Evolutionary conservation across 2,329 filamentous ascomycete genomes (phyloP).

Genomic region (Dryadomyces quercivorus): DNA sequence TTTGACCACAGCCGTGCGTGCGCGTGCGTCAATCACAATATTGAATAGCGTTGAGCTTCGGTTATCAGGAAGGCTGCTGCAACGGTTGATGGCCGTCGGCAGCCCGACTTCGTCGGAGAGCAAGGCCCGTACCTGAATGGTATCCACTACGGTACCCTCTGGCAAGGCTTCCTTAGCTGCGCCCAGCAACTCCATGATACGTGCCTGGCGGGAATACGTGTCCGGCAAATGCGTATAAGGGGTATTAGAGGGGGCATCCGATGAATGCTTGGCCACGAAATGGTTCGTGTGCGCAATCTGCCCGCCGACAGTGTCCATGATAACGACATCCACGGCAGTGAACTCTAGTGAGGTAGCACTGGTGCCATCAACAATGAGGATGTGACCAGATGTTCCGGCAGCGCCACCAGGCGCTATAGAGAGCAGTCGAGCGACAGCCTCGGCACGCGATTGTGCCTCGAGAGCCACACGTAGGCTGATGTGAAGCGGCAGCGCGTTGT

Average conservation of each 20-base stretch:
- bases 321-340: not conserved
- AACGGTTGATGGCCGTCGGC: not conserved
- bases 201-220: not conserved
- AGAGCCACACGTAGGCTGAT: conserved; percentile 43
- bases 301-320: not conserved
- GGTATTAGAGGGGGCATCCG: not conserved
- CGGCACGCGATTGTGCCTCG: not conserved
- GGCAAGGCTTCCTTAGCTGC: not conserved
- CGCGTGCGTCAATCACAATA: not conserved
- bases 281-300: not conserved
- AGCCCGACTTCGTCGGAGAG: not conserved
- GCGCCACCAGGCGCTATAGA: not conserved
- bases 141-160: not conserved
- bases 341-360: conserved; percentile 1
- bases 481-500: conserved; percentile 42
- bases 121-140: not conserved
- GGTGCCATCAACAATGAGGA: not conserved
- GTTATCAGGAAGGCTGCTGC: not conserved
- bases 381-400: not conserved
- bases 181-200: not conserved
- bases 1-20: not conserved
- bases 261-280: not conserved
- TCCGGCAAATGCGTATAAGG: not conserved
- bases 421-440: not conserved
- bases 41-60: not conserved